Base-by-base conservation (phyloP, 495 filamentous ascomycete genomes). In the Daldinia childiae region DNA sequence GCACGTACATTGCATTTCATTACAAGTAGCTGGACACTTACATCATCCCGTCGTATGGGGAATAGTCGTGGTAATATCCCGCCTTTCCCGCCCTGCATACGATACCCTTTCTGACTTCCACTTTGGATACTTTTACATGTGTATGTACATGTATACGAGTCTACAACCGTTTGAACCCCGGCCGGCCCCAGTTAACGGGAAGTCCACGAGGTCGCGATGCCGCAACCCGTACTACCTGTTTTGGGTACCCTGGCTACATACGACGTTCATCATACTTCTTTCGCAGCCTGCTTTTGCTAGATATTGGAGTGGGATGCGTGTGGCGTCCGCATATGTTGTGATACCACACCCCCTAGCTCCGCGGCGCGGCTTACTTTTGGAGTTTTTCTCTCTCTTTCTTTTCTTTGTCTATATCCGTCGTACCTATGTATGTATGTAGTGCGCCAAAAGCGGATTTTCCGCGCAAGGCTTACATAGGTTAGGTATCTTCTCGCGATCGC, bases 1-100 rank as follows among this genome's bases (percentile, higher is more conserved):
- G 65, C 64, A 63, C 65, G 55, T 26, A 62, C 69, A 54, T 68
- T 48, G 39, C 66, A 62, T 48, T 61, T 60, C 12, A 45, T 55
- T 56, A 43, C 24, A 56, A 43, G 48, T 30, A 68, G 45, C 21
- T 64, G 34, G 29, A 19, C 29, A 52, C 39, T 73, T 73, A 73
- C 70, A 73, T 73, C 70, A 73, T 73, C 57, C 65, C 70, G 70
- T 66, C 71, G 66, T 66, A 73, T 62, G 41, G 43, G 36, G 57
- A 29, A 38, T 48, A 30, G 29, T 48, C 61, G 56, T 65, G 60
- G 70, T 73, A 73, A 73, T 69, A 73, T 69, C 66, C 71, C 71
- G 71, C 56, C 43, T 15, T n/a, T 69, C 62, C 71, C 71, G 71
- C 62, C 71, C 43, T 73, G 66, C 71, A 66, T 66, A 56, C 45